Base-by-base conservation (phyloP, 352 stramenopile species). In the Hyaloperonospora arabidopsidis region DNA sequence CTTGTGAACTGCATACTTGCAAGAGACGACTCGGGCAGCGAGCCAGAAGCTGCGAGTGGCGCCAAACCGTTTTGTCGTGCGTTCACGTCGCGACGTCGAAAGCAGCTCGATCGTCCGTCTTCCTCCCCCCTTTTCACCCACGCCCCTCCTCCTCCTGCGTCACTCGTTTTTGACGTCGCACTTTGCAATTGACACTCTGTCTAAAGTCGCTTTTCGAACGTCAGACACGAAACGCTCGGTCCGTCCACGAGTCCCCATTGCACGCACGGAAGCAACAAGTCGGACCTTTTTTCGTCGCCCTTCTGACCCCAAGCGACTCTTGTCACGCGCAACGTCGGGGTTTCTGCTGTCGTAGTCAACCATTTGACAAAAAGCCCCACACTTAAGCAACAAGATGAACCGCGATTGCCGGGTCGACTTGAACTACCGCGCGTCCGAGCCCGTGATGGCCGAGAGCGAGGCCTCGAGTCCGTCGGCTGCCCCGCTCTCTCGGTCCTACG, bases 341-440 rank as follows among this genome's bases (percentile, higher is more conserved):
- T n/a, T n/a, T n/a, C n/a, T n/a, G n/a, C n/a, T n/a, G n/a, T n/a
- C n/a, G n/a, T n/a, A n/a, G n/a, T n/a, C n/a, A n/a, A n/a, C n/a
- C n/a, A n/a, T n/a, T n/a, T n/a, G n/a, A n/a, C n/a, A n/a, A n/a
- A n/a, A n/a, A n/a, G n/a, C n/a, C n/a, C n/a, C n/a, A n/a, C n/a
- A n/a, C n/a, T n/a, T n/a, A n/a, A n/a, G n/a, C 51, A 29, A 17
- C 21, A 68, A 68, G 63, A 47, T 68, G 28, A 54, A 55, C 43
- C 59, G 25, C 45, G 61, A 54, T 29, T 52, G 52, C 28, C 46
- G 52, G 13, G 12, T 67, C n/a, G 21, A 61, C n/a, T 13, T 63
- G 5, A 49, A 61, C 46, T 72, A 69, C 46, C 64, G 64, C 8
- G 60, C 61, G 23, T 72, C 64, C 17, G 64, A 72, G 40, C 64